Conservation (phyloP, 179 eudicot species). For the Silene coronaria region DNA sequence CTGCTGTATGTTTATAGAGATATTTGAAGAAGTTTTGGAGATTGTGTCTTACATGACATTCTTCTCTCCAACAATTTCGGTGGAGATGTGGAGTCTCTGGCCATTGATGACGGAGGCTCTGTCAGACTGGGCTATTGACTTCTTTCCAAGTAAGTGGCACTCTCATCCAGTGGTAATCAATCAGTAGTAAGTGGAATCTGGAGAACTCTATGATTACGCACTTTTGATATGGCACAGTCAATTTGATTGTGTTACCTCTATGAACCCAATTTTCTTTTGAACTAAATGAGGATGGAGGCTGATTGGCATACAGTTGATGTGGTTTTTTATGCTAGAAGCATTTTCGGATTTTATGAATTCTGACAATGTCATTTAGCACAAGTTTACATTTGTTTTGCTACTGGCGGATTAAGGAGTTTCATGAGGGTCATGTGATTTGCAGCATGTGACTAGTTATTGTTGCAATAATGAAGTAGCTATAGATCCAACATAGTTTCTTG, state of each 20-base stretch:
- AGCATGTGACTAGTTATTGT: too few relatives aligned
- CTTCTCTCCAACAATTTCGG: slow-evolving; percentile 82
- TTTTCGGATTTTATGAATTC: background rate
- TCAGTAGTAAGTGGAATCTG: background rate
- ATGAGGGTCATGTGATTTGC: too few relatives aligned
- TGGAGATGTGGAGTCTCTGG: slow-evolving; percentile 99
- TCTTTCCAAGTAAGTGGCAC: slow-evolving; percentile 52
- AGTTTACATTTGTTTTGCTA: background rate
- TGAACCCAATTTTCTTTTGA: background rate
- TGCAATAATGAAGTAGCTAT: too few relatives aligned
- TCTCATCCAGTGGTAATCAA: background rate
- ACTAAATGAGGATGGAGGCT: background rate
- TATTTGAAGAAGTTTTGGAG: slow-evolving; percentile 95
- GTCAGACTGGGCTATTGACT: slow-evolving; percentile 95
- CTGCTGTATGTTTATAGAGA: slow-evolving; percentile 54
- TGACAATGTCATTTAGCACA: background rate
- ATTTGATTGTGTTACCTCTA: background rate
- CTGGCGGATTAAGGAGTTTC: background rate
- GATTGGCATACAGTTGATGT: background rate
- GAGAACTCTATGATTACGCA: background rate
- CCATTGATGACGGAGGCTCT: slow-evolving; percentile 95
- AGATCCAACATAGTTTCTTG: too few relatives aligned
- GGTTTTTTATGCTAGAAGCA: background rate
- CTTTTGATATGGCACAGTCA: background rate
- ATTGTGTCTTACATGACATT: slow-evolving; percentile 97